Conservation (phyloP, 2,329 filamentous ascomycete genomes). For the Podosphaera leucotricha region DNA sequence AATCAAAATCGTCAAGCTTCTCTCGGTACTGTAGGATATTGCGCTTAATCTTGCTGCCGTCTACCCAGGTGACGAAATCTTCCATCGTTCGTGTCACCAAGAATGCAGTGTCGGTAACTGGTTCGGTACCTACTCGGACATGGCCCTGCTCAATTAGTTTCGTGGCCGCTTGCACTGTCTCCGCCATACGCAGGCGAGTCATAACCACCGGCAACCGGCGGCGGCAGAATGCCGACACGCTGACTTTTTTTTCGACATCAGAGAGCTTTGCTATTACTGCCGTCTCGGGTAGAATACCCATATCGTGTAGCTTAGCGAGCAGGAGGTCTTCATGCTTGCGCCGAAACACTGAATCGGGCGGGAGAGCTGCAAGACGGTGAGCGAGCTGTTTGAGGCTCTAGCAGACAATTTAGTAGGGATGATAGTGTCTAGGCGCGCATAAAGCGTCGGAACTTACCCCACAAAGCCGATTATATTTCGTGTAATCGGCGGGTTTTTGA, state of each 20-base stretch:
- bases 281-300: conserved; percentile 56
- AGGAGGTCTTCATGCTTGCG: conserved; percentile 69
- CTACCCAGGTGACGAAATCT: conserved; percentile 91
- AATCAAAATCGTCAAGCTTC: conserved; percentile 86
- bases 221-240: conserved; percentile 71
- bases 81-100: conserved; percentile 76
- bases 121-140: conserved; percentile 73
- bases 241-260: conserved; percentile 68
- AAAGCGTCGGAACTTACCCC: conserved; percentile 28
- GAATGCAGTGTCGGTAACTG: conserved; percentile 74
- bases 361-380: conserved; percentile 65
- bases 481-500: conserved; percentile 72
- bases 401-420: conserved; percentile 15
- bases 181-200: conserved; percentile 75
- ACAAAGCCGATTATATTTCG: conserved; percentile 39
- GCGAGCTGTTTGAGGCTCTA: conserved; percentile 74
- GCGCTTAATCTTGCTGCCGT: conserved; percentile 90
- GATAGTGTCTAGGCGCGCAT: not conserved
- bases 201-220: conserved; percentile 72
- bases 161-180: conserved; percentile 62
- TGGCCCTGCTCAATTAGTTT: conserved; percentile 89
- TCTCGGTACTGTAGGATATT: conserved; percentile 90
- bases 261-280: conserved; percentile 48
- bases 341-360: conserved; percentile 53
- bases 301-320: conserved; percentile 77